These are phyloP conservation scores for Fusarium sp. DNA, from an alignment of 2,329 filamentous ascomycete genomes.

Conservation along the genomic window DNA sequence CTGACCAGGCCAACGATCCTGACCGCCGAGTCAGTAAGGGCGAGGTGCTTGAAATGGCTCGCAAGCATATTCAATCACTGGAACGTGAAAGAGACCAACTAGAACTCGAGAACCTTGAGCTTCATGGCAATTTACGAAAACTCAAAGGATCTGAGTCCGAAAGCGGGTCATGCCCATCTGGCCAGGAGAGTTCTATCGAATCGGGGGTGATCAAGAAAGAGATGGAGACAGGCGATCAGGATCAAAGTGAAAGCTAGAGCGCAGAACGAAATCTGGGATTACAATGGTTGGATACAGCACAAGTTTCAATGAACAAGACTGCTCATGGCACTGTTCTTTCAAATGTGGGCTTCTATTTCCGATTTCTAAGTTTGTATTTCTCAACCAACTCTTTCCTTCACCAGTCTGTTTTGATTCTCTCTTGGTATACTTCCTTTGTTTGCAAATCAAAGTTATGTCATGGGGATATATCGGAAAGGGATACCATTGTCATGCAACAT, in stretches of 20 bases:
- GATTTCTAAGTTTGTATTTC: background rate
- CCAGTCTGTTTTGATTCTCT: conserved; percentile 26
- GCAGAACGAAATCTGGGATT: background rate
- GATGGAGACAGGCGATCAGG: background rate
- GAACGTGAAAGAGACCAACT: conserved; percentile 42
- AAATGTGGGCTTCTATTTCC: background rate
- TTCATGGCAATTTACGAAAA: conserved; percentile 41
- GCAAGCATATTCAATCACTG: conserved; percentile 44
- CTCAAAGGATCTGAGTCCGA: conserved; percentile 36
- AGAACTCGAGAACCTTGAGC: conserved; percentile 43
- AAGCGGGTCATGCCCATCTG: conserved; percentile 10
- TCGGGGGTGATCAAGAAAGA: conserved; percentile 12
- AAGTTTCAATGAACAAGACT: background rate
- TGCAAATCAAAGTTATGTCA: background rate
- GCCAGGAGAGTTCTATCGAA: conserved; percentile 32
- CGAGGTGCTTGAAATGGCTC: conserved; percentile 47
- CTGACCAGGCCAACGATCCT: conserved; percentile 39
- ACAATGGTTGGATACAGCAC: background rate
- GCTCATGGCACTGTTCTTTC: background rate
- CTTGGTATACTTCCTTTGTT: conserved; percentile 6
- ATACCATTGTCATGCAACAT: background rate
- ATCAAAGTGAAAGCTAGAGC: conserved; percentile 13
- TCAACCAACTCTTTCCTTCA: background rate
- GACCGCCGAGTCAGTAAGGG: conserved; percentile 46
- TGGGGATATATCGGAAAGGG: background rate